Percentiles rank a stretch among this genome's conserved stretches.
phyloP scores from a whole-genome alignment of 805 yeast species.

The Monosporozyma unispora region DNA sequence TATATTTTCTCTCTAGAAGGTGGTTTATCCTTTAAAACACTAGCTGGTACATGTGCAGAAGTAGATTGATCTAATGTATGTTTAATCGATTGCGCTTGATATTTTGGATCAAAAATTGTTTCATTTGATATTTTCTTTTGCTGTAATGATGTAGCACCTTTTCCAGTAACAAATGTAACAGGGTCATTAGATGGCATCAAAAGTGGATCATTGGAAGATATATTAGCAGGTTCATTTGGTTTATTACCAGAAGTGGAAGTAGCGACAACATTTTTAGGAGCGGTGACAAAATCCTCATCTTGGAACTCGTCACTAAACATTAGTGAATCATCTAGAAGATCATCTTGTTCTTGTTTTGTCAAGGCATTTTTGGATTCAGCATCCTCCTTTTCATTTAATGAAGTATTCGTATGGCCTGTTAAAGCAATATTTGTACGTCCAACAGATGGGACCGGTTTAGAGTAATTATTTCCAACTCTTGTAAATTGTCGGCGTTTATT shows the following conservation, averaged over 20 bases:
- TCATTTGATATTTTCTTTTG: conserved; percentile 34
- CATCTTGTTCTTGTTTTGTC: conserved; percentile 18
- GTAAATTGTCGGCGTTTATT: conserved; percentile 20
- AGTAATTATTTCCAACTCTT: conserved; percentile 13
- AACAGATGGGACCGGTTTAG: not conserved
- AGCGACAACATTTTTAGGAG: conserved; percentile 22
- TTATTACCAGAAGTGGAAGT: conserved; percentile 15
- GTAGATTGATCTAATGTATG: conserved; percentile 59
- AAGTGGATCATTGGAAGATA: conserved; percentile 3
- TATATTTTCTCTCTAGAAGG: conserved; percentile 18
- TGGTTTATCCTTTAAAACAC: conserved; percentile 19
- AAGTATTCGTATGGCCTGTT: not conserved
- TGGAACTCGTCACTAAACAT: conserved; percentile 42
- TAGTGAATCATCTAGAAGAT: conserved; percentile 43
- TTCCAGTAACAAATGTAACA: conserved; percentile 50
- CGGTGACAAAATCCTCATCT: conserved; percentile 27
- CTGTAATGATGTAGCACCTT: conserved; percentile 50
- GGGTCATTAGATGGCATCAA: conserved; percentile 10
- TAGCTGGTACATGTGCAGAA: conserved; percentile 46
- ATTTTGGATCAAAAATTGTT: conserved; percentile 46
- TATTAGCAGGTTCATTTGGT: not conserved
- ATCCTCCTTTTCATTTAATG: not conserved
- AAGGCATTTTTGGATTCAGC: not conserved
- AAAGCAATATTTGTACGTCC: not conserved
- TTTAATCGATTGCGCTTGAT: conserved; percentile 46